Conservation (phyloP, 352 stramenopile species). For the Phytophthora rubi region DNA sequence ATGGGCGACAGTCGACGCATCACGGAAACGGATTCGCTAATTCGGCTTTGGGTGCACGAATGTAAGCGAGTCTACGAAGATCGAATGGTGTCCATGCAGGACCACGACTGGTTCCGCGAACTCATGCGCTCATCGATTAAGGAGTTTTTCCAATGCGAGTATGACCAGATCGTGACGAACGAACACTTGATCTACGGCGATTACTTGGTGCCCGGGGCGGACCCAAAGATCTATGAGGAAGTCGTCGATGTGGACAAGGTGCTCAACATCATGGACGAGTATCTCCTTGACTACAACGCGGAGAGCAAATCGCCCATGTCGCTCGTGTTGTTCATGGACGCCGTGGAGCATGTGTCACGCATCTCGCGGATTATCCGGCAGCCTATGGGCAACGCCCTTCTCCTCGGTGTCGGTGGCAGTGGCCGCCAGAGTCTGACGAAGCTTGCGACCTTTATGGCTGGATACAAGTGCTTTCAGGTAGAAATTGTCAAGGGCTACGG, state of each 20-base stretch:
- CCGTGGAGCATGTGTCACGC: slow-evolving; percentile 85
- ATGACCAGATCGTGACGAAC: slow-evolving; percentile 75
- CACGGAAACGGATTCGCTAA: slow-evolving; percentile 59
- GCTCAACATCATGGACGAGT: slow-evolving; percentile 88
- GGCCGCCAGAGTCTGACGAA: slow-evolving; percentile 93
- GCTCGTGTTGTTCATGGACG: slow-evolving; percentile 90
- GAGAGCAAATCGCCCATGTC: slow-evolving; percentile 93
- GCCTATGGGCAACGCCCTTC: slow-evolving; percentile 88
- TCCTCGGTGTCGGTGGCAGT: slow-evolving; percentile 93
- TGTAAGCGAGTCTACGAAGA: slow-evolving; percentile 95
- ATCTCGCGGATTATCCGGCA: slow-evolving; percentile 85
- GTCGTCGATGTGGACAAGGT: slow-evolving; percentile 87
- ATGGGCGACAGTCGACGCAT: slow-evolving; percentile 87
- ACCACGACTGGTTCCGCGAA: slow-evolving; percentile 92
- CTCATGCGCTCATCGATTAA: slow-evolving; percentile 72
- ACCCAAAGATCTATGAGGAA: slow-evolving; percentile 91
- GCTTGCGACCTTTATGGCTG: slow-evolving; percentile 93
- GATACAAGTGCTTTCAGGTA: slow-evolving; percentile 94
- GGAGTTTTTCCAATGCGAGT: slow-evolving; percentile 85
- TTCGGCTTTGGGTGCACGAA: slow-evolving; percentile 94
- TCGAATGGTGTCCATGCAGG: slow-evolving; percentile 90
- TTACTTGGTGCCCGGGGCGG: slow-evolving; percentile 80
- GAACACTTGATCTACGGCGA: slow-evolving; percentile 83
- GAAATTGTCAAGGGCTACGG: slow-evolving; percentile 96
- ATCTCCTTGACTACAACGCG: slow-evolving; percentile 91